phyloP scores from a whole-genome alignment of 2,329 filamentous ascomycete species.

The Phyllosticta citribraziliensis region DNA sequence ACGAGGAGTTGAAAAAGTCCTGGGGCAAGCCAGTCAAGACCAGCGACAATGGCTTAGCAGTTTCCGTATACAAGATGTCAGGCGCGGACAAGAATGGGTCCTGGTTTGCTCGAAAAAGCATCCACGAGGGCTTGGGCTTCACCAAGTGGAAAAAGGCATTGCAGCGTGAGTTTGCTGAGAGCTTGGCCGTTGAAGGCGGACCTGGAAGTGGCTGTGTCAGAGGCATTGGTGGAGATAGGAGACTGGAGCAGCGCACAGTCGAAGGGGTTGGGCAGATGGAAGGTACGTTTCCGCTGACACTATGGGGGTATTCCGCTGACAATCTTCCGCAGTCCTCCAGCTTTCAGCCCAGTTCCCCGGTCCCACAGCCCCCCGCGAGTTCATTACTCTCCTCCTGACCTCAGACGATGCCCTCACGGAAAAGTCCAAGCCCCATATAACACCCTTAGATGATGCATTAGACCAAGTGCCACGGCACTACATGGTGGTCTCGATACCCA shows the following conservation, averaged over 20 bases:
- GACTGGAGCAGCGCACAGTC: slow-evolving; percentile 54
- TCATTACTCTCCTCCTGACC: slow-evolving; percentile 68
- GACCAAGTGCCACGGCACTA: slow-evolving; percentile 53
- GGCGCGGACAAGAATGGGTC: slow-evolving; percentile 73
- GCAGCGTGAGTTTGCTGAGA: slow-evolving; percentile 69
- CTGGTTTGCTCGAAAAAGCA: slow-evolving; percentile 81
- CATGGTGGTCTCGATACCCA: slow-evolving; percentile 81
- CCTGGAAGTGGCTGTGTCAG: slow-evolving; percentile 68
- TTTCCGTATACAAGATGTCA: slow-evolving; percentile 69
- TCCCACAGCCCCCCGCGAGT: slow-evolving; percentile 79
- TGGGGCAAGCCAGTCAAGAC: slow-evolving; percentile 78
- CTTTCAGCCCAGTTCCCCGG: slow-evolving; percentile 84
- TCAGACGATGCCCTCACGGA: slow-evolving; percentile 45
- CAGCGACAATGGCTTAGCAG: slow-evolving; percentile 64
- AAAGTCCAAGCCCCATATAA: slow-evolving; percentile 26
- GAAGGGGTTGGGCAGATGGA: slow-evolving; percentile 54
- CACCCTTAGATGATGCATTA: slow-evolving; percentile 19
- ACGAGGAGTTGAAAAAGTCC: slow-evolving; percentile 58
- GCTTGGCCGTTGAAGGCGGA: slow-evolving; percentile 57
- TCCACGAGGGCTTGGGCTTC: slow-evolving; percentile 71
- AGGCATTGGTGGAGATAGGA: slow-evolving; percentile 73
- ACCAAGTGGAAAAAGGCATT: slow-evolving; percentile 68
- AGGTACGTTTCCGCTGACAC: slow-evolving; percentile 32
- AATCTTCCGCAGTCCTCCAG: slow-evolving; percentile 56
- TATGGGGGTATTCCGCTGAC: not conserved